Evolutionary conservation across 352 stramenopile species (phyloP).

Genomic region (Aphanomyces invadans): DNA sequence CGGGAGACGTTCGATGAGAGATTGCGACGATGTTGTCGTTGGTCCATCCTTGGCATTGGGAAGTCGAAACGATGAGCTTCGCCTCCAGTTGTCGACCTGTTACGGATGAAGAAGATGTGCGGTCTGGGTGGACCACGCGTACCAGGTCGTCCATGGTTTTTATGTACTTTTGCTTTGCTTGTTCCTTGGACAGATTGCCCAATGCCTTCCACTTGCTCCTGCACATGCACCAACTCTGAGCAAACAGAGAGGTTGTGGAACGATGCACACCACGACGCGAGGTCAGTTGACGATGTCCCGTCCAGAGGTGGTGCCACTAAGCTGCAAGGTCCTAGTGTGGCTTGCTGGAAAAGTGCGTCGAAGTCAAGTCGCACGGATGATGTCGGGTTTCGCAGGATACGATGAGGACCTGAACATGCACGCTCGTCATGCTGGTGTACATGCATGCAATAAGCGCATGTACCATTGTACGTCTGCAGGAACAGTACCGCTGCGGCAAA

Average conservation of each 20-base stretch:
- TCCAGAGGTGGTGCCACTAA: slow-evolving; percentile 28
- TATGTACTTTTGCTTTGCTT: slow-evolving; percentile 75
- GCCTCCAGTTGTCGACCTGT: slow-evolving; percentile 63
- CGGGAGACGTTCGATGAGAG: slow-evolving; percentile 15
- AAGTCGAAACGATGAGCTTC: slow-evolving; percentile 31
- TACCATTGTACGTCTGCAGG: slow-evolving; percentile 67
- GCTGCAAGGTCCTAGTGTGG: slow-evolving; percentile 49
- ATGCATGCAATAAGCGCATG: not conserved
- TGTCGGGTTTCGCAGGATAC: slow-evolving; percentile 61
- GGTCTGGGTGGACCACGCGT: not conserved
- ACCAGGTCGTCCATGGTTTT: slow-evolving; percentile 62
- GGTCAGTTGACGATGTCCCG: slow-evolving; percentile 9
- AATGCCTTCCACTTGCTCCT: slow-evolving; percentile 72
- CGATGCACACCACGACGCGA: not conserved
- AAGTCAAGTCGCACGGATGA: slow-evolving; percentile 74
- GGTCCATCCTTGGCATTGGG: not conserved
- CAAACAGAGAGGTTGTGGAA: slow-evolving; percentile 31
- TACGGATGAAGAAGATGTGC: not conserved
- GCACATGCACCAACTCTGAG: not conserved
- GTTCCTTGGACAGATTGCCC: slow-evolving; percentile 54
- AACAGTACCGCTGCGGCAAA: slow-evolving; percentile 70
- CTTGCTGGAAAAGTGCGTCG: slow-evolving; percentile 72
- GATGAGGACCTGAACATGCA: slow-evolving; percentile 44
- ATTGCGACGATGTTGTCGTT: not conserved
- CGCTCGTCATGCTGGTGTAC: not conserved